phyloP scores from a whole-genome alignment of 306 rosid species.

The Aeschynomene evenia region DNA sequence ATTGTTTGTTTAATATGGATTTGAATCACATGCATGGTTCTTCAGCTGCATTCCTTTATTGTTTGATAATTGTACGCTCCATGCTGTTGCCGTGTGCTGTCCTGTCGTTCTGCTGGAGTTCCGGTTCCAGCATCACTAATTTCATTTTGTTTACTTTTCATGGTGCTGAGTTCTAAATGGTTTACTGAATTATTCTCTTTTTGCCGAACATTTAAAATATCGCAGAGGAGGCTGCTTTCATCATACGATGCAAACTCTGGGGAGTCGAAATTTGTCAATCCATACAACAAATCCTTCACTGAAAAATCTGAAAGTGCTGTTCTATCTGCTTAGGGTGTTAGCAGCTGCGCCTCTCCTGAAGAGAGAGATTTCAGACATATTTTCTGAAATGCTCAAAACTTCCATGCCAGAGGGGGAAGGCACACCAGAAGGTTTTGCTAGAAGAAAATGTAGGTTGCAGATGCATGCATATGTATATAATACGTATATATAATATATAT shows the following conservation, averaged over 20 bases:
- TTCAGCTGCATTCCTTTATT: not conserved
- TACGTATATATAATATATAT: no score
- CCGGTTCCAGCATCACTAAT: not conserved
- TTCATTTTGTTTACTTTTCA: constrained; percentile 8
- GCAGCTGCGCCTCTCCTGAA: constrained; percentile 20
- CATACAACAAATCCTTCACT: constrained; percentile 28
- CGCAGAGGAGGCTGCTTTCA: constrained; percentile 67
- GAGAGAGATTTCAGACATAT: not conserved
- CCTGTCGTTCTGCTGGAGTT: not conserved
- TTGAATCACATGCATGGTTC: not conserved
- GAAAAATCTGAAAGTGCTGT: constrained; percentile 53
- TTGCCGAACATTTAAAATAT: not conserved
- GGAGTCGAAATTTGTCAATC: constrained; percentile 40
- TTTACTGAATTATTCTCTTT: not conserved
- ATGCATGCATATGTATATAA: constrained; percentile 28
- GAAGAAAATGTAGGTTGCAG: constrained; percentile 17
- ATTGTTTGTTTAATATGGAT: not conserved
- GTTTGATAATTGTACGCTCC: not conserved
- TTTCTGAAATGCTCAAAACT: constrained; percentile 3
- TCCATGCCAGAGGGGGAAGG: constrained; percentile 3
- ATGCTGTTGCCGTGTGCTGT: not conserved
- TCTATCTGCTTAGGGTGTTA: constrained; percentile 49
- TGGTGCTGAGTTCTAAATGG: not conserved
- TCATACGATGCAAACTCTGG: constrained; percentile 43
- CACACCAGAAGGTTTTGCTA: constrained; percentile 25